These are phyloP conservation scores for Calonectria ilicicola DNA, from an alignment of 2,329 filamentous ascomycete species.

Conservation along the genomic window DNA sequence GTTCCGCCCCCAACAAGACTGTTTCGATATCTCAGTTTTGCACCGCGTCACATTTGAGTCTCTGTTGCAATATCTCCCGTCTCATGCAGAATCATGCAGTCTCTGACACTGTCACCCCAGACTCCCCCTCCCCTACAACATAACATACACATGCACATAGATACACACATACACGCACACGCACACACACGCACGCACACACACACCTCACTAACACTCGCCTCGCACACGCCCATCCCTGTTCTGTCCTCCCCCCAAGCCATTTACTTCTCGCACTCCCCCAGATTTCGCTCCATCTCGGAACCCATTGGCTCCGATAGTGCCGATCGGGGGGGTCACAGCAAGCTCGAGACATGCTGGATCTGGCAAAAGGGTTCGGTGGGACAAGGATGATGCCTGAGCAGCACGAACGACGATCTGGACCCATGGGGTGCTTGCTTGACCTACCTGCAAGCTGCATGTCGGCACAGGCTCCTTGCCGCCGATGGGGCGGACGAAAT, in stretches of 20 bases:
- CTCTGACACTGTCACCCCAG: slow-evolving; percentile 7
- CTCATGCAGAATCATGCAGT: slow-evolving; percentile 27
- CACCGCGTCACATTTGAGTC: slow-evolving; percentile 22
- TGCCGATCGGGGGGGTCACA: slow-evolving; percentile 9
- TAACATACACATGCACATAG: no score
- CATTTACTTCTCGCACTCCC: slow-evolving; percentile 3
- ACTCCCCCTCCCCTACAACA: background rate
- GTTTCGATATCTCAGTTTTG: slow-evolving; percentile 26
- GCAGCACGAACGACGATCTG: background rate
- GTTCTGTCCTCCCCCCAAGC: slow-evolving; percentile 2
- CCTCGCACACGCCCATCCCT: background rate
- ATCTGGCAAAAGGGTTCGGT: slow-evolving; percentile 22
- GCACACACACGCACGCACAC: no score
- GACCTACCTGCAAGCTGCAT: background rate
- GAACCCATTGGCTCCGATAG: slow-evolving; percentile 22
- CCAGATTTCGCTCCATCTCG: slow-evolving; percentile 15
- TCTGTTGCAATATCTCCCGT: slow-evolving; percentile 11
- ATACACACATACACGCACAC: no score
- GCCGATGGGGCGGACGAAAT: background rate
- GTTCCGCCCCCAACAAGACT: background rate
- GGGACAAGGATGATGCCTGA: slow-evolving; percentile 15
- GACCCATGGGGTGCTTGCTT: background rate
- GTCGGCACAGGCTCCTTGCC: background rate
- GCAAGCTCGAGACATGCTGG: slow-evolving; percentile 25
- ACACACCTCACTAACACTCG: no score